Evolutionary conservation across 2,329 filamentous ascomycete species (phyloP), one percentile per base, ranked within the genome.

Genomic region (Venturia asperata): DNA sequence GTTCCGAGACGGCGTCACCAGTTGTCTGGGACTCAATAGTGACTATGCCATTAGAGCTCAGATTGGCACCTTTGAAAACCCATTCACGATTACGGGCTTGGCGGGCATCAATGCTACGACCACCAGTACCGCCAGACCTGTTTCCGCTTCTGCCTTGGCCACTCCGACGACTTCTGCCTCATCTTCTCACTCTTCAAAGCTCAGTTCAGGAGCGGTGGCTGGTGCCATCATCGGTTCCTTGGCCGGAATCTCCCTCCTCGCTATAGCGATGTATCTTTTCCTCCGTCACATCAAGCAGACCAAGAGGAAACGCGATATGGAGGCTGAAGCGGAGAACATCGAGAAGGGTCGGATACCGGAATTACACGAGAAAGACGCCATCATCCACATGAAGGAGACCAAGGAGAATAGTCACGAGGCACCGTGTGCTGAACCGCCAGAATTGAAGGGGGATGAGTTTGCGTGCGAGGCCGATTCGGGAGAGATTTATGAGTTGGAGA

Each of bases 1-100:
- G 67, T 68, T 68, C 30, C 61, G 67, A 21, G 67, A 68, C 43
- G 67, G 67, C 30, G 66, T 67, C 6, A 67, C 66, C 37, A 67
- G 66, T 58, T 68, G 66, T 52, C 24, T 68, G 21, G 67, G 66
- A 64, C 66, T 67, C 34, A 65, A 68, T 34, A 61, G 34, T 7
- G 39, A 43, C 1, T 67, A 49, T 41, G 67, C 66, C 1, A 55
- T 52, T 21, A 52, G 15, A 27, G 47, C 47, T 10, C 21, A 52
- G 10, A 27, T 52, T 6, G 47, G 47, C 21, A 52, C 10, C 21
- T 52, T 52, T 52, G 47, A 52, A 15, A 52, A 52, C 13, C 47
- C 47, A 5, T 52, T 52, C 21, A 52, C 47, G 21, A 21, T 52
- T 27, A 15, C 21, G 21, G 47, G 47, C 3, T 17, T 52, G 47